Percentiles rank a stretch among this genome's conserved stretches.
phyloP scores from a whole-genome alignment of 2,329 filamentous ascomycete species.

The Curvularia eragrostidis region DNA sequence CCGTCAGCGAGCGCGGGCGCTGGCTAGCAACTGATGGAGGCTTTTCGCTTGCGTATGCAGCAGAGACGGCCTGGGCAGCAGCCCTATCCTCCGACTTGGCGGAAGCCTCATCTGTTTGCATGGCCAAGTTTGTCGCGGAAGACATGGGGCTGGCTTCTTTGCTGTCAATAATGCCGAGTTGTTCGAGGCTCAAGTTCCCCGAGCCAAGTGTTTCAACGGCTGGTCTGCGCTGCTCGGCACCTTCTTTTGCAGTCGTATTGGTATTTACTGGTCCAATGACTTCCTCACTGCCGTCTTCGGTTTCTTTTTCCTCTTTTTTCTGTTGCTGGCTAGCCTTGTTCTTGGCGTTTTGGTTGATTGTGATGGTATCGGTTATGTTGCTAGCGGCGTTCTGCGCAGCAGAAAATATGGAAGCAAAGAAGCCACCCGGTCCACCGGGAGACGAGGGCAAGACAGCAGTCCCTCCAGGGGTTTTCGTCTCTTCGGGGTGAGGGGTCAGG shows the following conservation, averaged over 20 bases:
- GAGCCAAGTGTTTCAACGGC: conserved; percentile 88
- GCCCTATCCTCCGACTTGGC: conserved; percentile 66
- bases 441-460: conserved; percentile 56
- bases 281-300: conserved; percentile 50
- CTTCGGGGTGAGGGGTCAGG: conserved; percentile 78
- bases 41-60: conserved; percentile 62
- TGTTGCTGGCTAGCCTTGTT: conserved; percentile 55
- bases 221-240: conserved; percentile 61
- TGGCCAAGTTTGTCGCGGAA: conserved; percentile 63
- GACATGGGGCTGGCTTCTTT: conserved; percentile 63
- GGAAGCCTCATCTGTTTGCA: conserved; percentile 59
- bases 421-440: conserved; percentile 61
- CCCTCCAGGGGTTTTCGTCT: conserved; percentile 65
- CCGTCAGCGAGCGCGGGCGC: conserved; percentile 51
- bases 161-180: conserved; percentile 79
- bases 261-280: conserved; percentile 48
- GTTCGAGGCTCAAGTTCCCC: conserved; percentile 87
- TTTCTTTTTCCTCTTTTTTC: conserved; percentile 34
- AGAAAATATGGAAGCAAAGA: conserved; percentile 93
- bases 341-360: conserved; percentile 64
- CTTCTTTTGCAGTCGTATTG: conserved; percentile 28
- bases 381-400: conserved; percentile 91
- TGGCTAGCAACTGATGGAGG: conserved; percentile 39
- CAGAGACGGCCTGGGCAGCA: conserved; percentile 66
- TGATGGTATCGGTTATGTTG: conserved; percentile 75